Base-by-base conservation (phyloP, 176 grass and related monocot species). In the Avena sativa region DNA sequence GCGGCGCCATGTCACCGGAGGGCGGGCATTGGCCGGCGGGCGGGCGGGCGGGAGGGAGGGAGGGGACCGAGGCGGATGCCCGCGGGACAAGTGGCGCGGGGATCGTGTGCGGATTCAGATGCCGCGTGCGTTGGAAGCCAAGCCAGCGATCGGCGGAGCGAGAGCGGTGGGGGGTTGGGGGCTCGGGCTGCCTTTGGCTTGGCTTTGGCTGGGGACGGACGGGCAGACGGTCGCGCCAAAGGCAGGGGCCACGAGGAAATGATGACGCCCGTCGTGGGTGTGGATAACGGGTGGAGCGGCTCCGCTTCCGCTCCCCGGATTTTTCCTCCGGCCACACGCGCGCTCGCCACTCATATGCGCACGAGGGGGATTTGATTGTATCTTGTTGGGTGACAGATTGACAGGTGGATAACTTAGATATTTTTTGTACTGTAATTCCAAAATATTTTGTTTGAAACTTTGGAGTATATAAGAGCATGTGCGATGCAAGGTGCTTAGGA, bases 51-150 rank as follows among this genome's bases (percentile, higher is more conserved):
- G 38, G 4, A 5, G 38, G 38, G 40, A 43, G 4, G 38, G 38
- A 40, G 40, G 40, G 40, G 40, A 43, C 40, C 40, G 40, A 43
- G 40, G 6, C 6, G 40, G 40, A 43, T 43, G 40, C 40, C 40
- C 40, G 40, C 40, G 40, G 74, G 72, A 16, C 72, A 87, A 84
- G 85, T 68, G 85, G 85, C 66, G 57, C 64, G 80, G 47, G 84
- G 85, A 87, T 83, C 85, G 84, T 38, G 85, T 80, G 47, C 75
- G 34, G 74, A 83, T 87, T 79, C 85, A 57, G 85, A 87, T 91
- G 73, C 74, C 85, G 80, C 89, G 89, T 91, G 89, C 23, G 56
- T 66, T 36, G 65, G 89, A 79, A 84, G 89, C 84, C 71, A 44
- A 79, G 88, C 83, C 61, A 44, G 63, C 69, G 71, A 68, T 23